Evolutionary conservation across 129 eudicot genomes (phyloP), one percentile per base, ranked within the genome.

Genomic region (Tagetes patula): DNA sequence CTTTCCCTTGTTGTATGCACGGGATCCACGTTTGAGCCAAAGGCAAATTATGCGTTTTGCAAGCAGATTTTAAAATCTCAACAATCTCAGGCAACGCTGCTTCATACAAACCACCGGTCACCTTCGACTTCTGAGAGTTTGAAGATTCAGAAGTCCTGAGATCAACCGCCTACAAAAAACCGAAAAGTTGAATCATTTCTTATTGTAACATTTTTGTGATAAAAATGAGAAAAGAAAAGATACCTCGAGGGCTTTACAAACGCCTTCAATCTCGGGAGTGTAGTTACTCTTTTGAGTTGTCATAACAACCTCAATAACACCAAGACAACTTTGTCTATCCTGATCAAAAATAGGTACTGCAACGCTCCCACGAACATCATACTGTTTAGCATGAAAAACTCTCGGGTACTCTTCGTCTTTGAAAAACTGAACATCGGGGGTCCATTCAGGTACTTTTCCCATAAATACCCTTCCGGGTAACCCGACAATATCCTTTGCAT

Each of bases 21-120:
- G 91, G 88, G 32, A 88, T 87, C 99, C 99, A 94, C 0, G 97
- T 86, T 67, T 90, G 99, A 73, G 97, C 99, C 65, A 94, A 79
- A 0, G 99, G 99, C 70, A 94, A 62, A n/a, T 79, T 81, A 49
- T 90, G 95, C 10, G 91, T 81, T 53, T 67, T 72, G 72, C 99
- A 90, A 11, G 93, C 86, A 2, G 87, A 72, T 80, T 75, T 79
- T 8, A 94, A 60, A 72, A 94, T 86, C 68, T 94, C 96, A 8
- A 68, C 43, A 69, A 94, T 88, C 70, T 94, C 99, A 0, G 98
- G 90, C 37, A 93, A 75, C 8, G 90, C 89, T 42, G 92, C 86
- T 86, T 82, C 75, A 67, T 84, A 85, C 58, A 88, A 85, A 63
- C 76, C 84, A 74, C 77, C 84, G 37, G 5, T 27, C 37, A 66